Conservation (phyloP, 23 red algal genomes). For the Gracilaria caudata region DNA sequence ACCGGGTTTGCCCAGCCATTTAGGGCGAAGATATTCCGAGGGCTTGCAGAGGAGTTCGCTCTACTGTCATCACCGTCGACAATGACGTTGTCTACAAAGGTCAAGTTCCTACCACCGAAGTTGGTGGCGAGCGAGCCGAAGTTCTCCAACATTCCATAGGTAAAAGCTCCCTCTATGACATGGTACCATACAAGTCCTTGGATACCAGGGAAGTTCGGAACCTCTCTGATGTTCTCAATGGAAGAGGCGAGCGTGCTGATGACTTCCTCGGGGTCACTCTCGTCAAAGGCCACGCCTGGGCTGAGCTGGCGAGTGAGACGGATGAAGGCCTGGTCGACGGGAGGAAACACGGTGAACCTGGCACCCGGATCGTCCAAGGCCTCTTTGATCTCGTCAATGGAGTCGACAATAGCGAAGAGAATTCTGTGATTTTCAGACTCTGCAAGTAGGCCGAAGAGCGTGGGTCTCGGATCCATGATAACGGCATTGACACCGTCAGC, state of each 20-base stretch:
- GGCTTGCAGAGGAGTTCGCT: background rate
- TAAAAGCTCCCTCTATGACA: conserved; percentile 8
- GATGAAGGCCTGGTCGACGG: conserved; percentile 46
- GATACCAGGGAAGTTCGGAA: background rate
- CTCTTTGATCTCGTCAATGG: background rate
- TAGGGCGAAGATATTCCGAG: conserved; percentile 28
- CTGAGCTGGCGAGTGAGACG: conserved; percentile 3
- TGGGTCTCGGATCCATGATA: conserved; percentile 18
- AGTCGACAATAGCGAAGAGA: background rate
- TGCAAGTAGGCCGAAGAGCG: background rate
- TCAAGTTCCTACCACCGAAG: background rate
- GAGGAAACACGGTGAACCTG: conserved; percentile 57
- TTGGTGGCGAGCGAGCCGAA: background rate
- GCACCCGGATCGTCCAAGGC: conserved; percentile 12
- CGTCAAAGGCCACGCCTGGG: background rate
- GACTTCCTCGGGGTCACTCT: background rate
- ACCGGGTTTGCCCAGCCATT: conserved; percentile 53
- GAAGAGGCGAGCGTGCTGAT: background rate
- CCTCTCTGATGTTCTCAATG: background rate
- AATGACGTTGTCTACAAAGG: conserved; percentile 23
- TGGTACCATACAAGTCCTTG: conserved; percentile 37
- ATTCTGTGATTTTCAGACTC: conserved; percentile 6
- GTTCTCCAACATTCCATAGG: background rate
- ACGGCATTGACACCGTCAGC: conserved; percentile 35
- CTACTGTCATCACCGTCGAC: conserved; percentile 26